phyloP scores from a whole-genome alignment of 257 asterid genomes.

The Linaria vulgaris region DNA sequence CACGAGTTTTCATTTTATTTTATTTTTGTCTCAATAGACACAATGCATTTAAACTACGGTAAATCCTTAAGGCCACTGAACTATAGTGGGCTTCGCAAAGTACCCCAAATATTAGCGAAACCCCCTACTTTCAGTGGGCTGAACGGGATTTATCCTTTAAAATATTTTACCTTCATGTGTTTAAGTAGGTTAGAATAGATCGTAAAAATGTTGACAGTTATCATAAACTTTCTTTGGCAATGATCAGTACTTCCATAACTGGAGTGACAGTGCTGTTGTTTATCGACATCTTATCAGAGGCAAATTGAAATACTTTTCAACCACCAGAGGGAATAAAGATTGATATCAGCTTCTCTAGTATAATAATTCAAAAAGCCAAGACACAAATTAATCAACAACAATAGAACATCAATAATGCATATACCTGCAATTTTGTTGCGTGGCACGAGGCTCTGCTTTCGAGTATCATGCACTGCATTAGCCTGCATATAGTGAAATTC shows the following conservation, averaged over 20 bases:
- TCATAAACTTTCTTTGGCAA: not conserved
- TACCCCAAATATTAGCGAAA: too few species aligned
- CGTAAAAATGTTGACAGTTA: too few species aligned
- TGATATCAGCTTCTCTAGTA: constrained; percentile 7
- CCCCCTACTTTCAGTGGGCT: too few species aligned
- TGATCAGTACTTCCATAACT: not conserved
- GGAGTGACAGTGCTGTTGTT: not conserved
- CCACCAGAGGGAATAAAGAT: not conserved
- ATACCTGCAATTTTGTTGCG: constrained; percentile 49
- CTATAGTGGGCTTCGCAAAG: too few species aligned
- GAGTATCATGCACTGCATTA: constrained; percentile 39
- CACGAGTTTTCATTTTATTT: too few species aligned
- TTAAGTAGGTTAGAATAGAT: too few species aligned
- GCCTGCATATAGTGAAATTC: constrained; percentile 43
- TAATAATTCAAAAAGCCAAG: not conserved
- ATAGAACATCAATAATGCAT: constrained; percentile 13
- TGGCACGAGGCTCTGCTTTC: constrained; percentile 33
- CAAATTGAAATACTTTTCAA: not conserved
- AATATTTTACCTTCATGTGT: too few species aligned
- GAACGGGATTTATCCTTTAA: too few species aligned
- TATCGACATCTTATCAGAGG: not conserved
- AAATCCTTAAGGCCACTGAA: too few species aligned
- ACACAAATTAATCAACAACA: not conserved
- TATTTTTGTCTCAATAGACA: too few species aligned
- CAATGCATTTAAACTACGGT: too few species aligned